phyloP scores from a whole-genome alignment of 306 rosid species.

The Citrullus colocynthis region DNA sequence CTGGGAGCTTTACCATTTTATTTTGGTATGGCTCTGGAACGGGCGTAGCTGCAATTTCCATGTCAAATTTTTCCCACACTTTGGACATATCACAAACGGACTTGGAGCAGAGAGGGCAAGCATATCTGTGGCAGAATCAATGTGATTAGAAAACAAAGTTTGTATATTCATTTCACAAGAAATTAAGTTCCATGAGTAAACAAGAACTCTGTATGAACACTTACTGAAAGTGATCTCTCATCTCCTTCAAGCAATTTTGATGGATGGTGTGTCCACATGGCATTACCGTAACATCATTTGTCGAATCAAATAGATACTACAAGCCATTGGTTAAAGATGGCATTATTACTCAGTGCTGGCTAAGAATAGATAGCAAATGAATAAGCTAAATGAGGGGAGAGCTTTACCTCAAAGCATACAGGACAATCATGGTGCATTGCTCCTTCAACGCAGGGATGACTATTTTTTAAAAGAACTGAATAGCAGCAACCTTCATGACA shows the following conservation, averaged over 20 bases:
- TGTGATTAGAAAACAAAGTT: background rate
- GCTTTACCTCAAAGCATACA: constrained; percentile 73
- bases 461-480: constrained; percentile 40
- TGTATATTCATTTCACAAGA: background rate
- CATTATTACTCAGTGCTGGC: background rate
- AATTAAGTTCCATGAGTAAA: background rate
- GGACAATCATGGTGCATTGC: constrained; percentile 97
- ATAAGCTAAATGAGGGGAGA: background rate
- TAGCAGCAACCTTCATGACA: constrained; percentile 60
- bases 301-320: constrained; percentile 73
- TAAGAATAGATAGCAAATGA: background rate
- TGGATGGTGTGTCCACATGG: constrained; percentile 88
- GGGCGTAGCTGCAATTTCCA: constrained; percentile 70
- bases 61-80: constrained; percentile 77
- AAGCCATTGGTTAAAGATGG: constrained; percentile 12
- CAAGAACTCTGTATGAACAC: constrained; percentile 11
- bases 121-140: constrained; percentile 30
- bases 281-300: constrained; percentile 45
- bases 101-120: constrained; percentile 84
- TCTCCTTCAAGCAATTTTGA: constrained; percentile 57
- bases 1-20: constrained; percentile 30
- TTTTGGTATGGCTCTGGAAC: constrained; percentile 53
- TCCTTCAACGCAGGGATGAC: constrained; percentile 86
- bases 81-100: constrained; percentile 84
- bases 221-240: constrained; percentile 73